A percentile compares a stretch with the other conserved stretches of the same genome.
Conservation (phyloP, 768 basidiomycete genomes). For the Lentinula lateritia region DNA sequence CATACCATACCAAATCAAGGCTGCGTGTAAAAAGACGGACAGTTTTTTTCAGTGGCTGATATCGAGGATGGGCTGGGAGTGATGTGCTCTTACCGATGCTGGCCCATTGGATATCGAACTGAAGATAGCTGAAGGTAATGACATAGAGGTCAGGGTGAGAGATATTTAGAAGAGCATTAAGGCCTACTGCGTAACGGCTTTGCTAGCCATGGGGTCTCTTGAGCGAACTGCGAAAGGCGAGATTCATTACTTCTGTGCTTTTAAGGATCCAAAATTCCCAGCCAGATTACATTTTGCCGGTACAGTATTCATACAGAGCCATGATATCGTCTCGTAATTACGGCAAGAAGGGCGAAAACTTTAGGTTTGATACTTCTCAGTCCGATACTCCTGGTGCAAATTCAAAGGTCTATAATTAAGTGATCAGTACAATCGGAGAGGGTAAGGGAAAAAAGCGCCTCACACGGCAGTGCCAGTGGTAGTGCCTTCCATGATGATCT, state of each 20-base stretch:
- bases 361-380: background rate
- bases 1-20: slow-evolving; percentile 22
- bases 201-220: background rate
- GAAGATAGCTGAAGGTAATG: background rate
- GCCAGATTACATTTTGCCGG: background rate
- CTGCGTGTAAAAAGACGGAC: slow-evolving; percentile 6
- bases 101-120: slow-evolving; percentile 6
- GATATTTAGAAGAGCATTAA: too few relatives aligned
- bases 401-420: background rate
- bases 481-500: background rate
- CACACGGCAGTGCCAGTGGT: too few relatives aligned
- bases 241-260: background rate
- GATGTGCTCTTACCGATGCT: background rate
- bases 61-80: background rate
- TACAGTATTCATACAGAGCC: background rate
- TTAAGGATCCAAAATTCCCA: background rate
- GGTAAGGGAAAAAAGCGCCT: background rate
- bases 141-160: background rate
- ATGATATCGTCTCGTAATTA: background rate
- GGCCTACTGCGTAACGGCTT: background rate
- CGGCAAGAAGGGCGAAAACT: background rate
- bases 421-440: background rate
- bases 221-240: background rate
- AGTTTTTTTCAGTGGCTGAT: background rate
- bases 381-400: too few relatives aligned